phyloP scores from a whole-genome alignment of 2,329 filamentous ascomycete genomes.

The Beauveria australis region DNA sequence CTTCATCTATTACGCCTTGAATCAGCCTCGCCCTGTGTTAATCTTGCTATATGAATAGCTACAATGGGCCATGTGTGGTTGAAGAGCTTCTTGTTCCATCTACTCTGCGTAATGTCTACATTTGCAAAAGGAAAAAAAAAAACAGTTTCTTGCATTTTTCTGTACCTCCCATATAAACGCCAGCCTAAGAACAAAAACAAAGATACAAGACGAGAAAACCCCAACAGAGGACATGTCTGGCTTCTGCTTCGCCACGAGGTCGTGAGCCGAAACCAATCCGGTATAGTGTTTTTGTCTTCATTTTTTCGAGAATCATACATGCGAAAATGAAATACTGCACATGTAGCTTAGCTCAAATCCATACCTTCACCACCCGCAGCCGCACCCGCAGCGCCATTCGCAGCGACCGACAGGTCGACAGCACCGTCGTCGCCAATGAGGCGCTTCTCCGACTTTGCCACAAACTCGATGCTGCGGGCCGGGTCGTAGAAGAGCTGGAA shows the following conservation, averaged over 20 bases:
- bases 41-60: background rate
- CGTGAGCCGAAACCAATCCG: background rate
- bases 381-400: constrained; percentile 30
- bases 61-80: background rate
- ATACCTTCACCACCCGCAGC: constrained; percentile 32
- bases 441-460: constrained; percentile 81
- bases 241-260: background rate
- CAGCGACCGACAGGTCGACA: constrained; percentile 59
- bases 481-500: constrained; percentile 94
- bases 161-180: constrained; percentile 7
- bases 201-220: constrained; percentile 1
- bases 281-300: too few relatives aligned
- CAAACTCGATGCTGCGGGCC: constrained; percentile 78
- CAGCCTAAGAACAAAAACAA: constrained; percentile 10
- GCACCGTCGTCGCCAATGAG: constrained; percentile 81
- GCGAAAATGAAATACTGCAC: background rate
- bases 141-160: background rate
- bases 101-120: background rate
- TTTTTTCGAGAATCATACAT: background rate
- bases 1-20: too few relatives aligned
- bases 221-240: background rate
- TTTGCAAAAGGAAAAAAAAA: too few relatives aligned
- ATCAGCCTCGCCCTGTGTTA: too few relatives aligned
- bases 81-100: background rate
- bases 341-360: constrained; percentile 32